phyloP scores from a whole-genome alignment of 257 asterid genomes.

The Dorcoceras hygrometricum region DNA sequence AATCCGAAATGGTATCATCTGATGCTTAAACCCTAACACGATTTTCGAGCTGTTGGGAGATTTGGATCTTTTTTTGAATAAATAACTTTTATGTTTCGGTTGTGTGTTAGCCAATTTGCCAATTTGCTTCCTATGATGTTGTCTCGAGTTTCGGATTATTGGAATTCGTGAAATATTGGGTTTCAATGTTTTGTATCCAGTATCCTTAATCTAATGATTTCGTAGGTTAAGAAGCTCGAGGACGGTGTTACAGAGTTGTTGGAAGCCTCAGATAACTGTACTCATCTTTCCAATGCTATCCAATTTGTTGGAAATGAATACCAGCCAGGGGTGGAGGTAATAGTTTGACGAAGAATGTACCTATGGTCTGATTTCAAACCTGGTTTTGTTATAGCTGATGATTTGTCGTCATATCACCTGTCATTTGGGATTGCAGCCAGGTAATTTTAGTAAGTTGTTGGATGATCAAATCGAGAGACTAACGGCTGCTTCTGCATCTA shows the following conservation, averaged over 20 bases:
- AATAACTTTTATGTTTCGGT: background rate
- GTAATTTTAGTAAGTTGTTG: constrained; percentile 67
- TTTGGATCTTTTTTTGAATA: background rate
- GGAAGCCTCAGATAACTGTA: constrained; percentile 65
- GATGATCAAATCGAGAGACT: constrained; percentile 53
- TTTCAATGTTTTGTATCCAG: background rate
- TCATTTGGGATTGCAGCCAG: constrained; percentile 46
- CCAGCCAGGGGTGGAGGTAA: constrained; percentile 62
- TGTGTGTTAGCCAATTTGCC: background rate
- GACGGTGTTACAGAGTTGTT: constrained; percentile 49
- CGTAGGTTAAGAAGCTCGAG: constrained; percentile 87
- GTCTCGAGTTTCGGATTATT: background rate
- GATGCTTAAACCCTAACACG: constrained; percentile 37
- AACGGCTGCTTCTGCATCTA: constrained; percentile 44
- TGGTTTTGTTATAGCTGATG: constrained; percentile 21
- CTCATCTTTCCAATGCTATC: constrained; percentile 61
- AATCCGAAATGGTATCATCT: constrained; percentile 50
- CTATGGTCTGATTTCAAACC: constrained; percentile 1
- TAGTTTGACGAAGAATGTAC: constrained; percentile 21
- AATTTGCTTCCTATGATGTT: too few relatives aligned
- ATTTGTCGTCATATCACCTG: constrained; percentile 1
- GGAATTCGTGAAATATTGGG: background rate
- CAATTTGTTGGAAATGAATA: constrained; percentile 55
- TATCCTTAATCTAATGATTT: constrained; percentile 16
- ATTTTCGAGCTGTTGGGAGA: constrained; percentile 5